These are phyloP conservation scores for Amanita exitialis DNA, from an alignment of 768 basidiomycete species.

Conservation along the genomic window DNA sequence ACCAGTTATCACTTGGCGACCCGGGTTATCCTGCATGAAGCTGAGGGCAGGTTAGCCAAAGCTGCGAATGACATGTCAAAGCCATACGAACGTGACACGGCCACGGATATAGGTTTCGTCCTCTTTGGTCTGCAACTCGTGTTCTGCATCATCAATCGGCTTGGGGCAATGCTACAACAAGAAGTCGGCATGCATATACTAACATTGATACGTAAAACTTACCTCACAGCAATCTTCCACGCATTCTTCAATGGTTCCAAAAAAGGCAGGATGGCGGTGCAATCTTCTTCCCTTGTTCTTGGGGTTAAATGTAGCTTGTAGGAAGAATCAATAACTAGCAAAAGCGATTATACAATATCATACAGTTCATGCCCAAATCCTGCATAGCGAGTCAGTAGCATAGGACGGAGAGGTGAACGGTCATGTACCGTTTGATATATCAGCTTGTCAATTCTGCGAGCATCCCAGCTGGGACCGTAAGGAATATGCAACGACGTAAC, in stretches of 20 bases:
- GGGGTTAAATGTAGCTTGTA: slow-evolving; percentile 8
- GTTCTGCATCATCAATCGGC: slow-evolving; percentile 47
- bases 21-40: slow-evolving; percentile 51
- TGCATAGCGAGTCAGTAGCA: not conserved
- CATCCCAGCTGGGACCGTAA: slow-evolving; percentile 52
- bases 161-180: slow-evolving; percentile 37
- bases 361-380: slow-evolving; percentile 8
- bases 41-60: slow-evolving; percentile 15
- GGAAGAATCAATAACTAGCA: not conserved
- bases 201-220: not conserved
- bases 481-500: slow-evolving; percentile 45
- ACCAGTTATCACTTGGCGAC: slow-evolving; percentile 50
- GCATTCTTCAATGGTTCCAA: slow-evolving; percentile 11
- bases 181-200: not conserved
- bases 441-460: slow-evolving; percentile 43
- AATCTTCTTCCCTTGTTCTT: slow-evolving; percentile 6
- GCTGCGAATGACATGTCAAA: not conserved
- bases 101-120: slow-evolving; percentile 45
- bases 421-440: slow-evolving; percentile 41
- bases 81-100: slow-evolving; percentile 31
- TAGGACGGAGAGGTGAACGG: slow-evolving; percentile 8
- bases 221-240: slow-evolving; percentile 58
- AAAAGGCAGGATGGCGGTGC: slow-evolving; percentile 5
- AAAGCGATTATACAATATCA: not conserved
- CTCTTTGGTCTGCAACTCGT: slow-evolving; percentile 38